A percentile compares a stretch with the other conserved stretches of the same genome.
Conservation (phyloP, 2,329 filamentous ascomycete species). For the Talaromyces sp. region DNA sequence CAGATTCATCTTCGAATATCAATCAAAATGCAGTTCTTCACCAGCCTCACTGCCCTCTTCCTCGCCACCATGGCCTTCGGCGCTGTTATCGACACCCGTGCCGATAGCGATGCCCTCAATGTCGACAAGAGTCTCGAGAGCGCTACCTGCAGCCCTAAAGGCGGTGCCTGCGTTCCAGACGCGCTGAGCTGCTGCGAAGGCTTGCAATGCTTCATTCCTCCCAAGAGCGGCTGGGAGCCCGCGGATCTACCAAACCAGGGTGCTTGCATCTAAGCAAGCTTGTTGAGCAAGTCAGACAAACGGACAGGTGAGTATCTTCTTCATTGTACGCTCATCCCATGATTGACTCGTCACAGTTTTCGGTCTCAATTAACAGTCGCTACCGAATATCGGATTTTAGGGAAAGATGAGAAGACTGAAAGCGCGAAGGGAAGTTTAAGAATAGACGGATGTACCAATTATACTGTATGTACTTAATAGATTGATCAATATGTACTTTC, state of each 20-base stretch:
- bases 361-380: neutral
- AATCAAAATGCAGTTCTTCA: slow-evolving; percentile 19
- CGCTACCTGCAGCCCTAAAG: slow-evolving; percentile 10
- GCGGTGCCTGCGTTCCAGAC: slow-evolving; percentile 7
- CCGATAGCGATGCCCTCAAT: neutral
- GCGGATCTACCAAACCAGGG: neutral
- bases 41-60: slow-evolving; percentile 13
- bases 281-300: neutral
- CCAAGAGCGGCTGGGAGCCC: slow-evolving; percentile 14
- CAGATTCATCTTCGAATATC: neutral
- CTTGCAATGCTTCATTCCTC: slow-evolving; percentile 15
- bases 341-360: neutral
- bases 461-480: slow-evolving; percentile 14
- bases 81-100: slow-evolving; percentile 14
- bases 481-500: slow-evolving; percentile 1
- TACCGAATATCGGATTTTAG: neutral
- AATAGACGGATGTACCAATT: neutral
- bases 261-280: slow-evolving; percentile 12
- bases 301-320: neutral
- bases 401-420: neutral
- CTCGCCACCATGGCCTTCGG: slow-evolving; percentile 17
- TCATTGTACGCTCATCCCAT: neutral
- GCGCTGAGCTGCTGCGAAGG: slow-evolving; percentile 3
- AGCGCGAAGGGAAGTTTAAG: neutral
- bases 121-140: neutral